phyloP scores from a whole-genome alignment of 352 stramenopile species.

The Globisporangium iwayamae region DNA sequence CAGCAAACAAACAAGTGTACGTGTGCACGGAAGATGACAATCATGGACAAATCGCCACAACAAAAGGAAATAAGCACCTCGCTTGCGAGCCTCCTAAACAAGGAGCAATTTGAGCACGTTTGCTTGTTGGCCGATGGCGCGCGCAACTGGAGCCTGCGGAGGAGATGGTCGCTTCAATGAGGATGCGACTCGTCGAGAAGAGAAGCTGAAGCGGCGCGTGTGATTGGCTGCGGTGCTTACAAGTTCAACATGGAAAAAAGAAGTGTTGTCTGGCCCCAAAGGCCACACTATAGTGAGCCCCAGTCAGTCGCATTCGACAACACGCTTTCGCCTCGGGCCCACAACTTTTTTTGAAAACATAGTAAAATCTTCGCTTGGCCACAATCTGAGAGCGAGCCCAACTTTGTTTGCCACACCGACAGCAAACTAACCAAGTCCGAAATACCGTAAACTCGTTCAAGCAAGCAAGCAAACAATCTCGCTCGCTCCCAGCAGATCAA shows the following conservation, averaged over 20 bases:
- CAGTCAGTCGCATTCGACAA: background rate
- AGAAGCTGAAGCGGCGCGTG: background rate
- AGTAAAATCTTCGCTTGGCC: background rate
- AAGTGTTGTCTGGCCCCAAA: slow-evolving; percentile 3
- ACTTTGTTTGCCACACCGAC: background rate
- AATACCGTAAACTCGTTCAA: too few species aligned
- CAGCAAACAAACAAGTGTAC: background rate
- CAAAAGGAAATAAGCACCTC: background rate
- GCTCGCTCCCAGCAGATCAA: background rate
- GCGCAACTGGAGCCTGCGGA: background rate
- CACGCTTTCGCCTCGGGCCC: background rate
- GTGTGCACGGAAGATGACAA: background rate
- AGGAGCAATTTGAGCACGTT: background rate
- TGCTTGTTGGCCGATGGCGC: background rate
- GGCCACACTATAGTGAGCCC: background rate
- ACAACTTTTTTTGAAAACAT: background rate
- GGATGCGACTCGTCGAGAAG: background rate
- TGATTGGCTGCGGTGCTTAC: slow-evolving; percentile 2
- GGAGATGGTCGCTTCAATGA: slow-evolving; percentile 1
- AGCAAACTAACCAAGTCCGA: background rate
- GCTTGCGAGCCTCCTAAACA: background rate
- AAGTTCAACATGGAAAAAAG: slow-evolving; percentile 8
- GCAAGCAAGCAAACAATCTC: too few species aligned
- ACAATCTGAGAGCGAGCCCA: background rate
- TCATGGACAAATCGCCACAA: background rate